Conservation (phyloP, 345 rosid species). For the Salix udensis region DNA sequence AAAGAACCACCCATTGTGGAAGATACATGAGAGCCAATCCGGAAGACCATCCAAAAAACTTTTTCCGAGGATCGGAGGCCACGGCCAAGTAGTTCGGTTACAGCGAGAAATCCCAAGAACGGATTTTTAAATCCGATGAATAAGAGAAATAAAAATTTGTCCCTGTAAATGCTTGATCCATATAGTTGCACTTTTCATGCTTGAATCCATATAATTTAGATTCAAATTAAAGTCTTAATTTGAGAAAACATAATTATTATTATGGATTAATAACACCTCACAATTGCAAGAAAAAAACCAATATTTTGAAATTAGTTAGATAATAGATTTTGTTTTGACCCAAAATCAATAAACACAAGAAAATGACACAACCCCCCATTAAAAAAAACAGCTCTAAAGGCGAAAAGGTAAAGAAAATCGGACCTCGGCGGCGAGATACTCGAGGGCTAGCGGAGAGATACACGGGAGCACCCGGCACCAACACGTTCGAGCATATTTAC, state of each 20-base stretch:
- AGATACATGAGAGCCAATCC: constrained; percentile 75
- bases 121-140: constrained; percentile 71
- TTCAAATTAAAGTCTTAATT: too few relatives aligned
- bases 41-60: constrained; percentile 92
- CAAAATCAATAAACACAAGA: too few relatives aligned
- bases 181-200: constrained; percentile 41
- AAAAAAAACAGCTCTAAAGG: too few relatives aligned
- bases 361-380: too few relatives aligned
- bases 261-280: too few relatives aligned
- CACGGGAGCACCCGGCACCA: constrained; percentile 65
- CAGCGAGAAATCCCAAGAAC: constrained; percentile 75
- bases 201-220: too few relatives aligned
- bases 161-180: constrained; percentile 97
- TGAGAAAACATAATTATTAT: too few relatives aligned
- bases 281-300: too few relatives aligned
- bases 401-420: too few relatives aligned
- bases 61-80: constrained; percentile 92
- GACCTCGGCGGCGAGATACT: constrained; percentile 85
- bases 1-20: constrained; percentile 67
- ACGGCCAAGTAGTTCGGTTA: constrained; percentile 84
- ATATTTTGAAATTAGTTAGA: too few relatives aligned
- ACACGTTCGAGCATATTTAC: constrained; percentile 71
- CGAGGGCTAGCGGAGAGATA: constrained; percentile 75
- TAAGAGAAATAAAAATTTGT: constrained; percentile 96
- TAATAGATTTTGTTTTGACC: too few relatives aligned